Conservation (phyloP, 78 protist species). For the Salpingoeca rosetta region DNA sequence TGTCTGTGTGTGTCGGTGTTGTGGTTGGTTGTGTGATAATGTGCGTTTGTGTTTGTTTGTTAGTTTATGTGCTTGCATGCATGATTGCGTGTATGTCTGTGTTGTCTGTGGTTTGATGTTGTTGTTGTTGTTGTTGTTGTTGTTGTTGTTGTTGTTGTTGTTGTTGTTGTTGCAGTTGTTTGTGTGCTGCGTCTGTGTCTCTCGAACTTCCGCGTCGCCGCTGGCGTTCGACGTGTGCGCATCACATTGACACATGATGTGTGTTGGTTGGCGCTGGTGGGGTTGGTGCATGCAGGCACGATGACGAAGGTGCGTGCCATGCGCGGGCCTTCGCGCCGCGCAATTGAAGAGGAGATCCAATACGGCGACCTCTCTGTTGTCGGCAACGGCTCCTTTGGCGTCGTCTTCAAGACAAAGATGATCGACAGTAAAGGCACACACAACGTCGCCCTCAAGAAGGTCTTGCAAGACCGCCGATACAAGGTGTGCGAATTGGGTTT, state of each 20-base stretch:
- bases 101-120: background rate
- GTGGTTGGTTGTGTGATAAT: background rate
- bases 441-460: conserved; percentile 96
- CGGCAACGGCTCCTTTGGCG: conserved; percentile 98
- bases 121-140: background rate
- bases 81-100: background rate
- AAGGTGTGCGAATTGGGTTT: conserved; percentile 62
- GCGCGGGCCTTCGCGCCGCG: no score
- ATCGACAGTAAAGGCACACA: conserved; percentile 26
- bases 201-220: background rate
- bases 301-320: conserved; percentile 21
- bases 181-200: background rate
- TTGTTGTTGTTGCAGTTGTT: background rate
- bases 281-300: background rate
- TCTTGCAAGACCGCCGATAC: conserved; percentile 91
- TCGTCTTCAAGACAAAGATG: conserved; percentile 78
- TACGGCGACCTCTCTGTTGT: conserved; percentile 67
- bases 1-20: background rate
- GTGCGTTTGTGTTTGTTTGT: background rate
- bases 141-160: background rate
- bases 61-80: background rate
- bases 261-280: background rate
- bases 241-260: no score
- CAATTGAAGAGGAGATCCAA: conserved; percentile 8
- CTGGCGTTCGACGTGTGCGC: background rate